Base-by-base conservation (phyloP, 345 rosid genomes). In the Garcia nutans region DNA sequence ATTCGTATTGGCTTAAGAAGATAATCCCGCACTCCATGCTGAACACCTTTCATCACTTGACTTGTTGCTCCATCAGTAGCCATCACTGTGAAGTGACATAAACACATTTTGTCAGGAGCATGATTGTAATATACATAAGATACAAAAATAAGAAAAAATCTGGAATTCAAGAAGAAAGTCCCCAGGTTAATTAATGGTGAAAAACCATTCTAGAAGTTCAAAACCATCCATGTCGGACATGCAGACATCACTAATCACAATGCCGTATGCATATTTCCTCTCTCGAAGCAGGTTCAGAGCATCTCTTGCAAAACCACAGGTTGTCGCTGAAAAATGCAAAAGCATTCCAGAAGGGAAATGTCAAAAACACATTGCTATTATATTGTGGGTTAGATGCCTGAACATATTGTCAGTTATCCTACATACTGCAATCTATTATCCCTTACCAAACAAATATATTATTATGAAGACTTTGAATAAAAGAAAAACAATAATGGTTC, bases 211-310 rank as follows among this genome's bases (percentile, higher is more conserved):
- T 8, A 96, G 92, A 72, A 96, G 98, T 71, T 90, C 91, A 76
- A 96, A 96, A 4, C 98, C 99, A 59, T 96, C 97, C 99, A 95
- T 95, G 85, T 95, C 99, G 16, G 99, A 98, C 99, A 95, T 95
- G 88, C 91, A 90, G 12, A 95, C 97, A 73, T 91, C 99, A 67
- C 98, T 95, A 72, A 96, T 90, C 54, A 95, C 99, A 56, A 93
- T 96, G 78, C 90, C 99, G 74, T 84, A 95, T n/a, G 93, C 92
- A 57, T 91, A 96, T 78, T 95, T 93, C 85, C 89, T 89, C 74
- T 93, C 96, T 0, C 96, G 94, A 15, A 91, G 94, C 77, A 91
- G 71, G 82, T 58, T 82, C 72, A 95, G 75, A 63, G 99, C 98
- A 42, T 93, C 96, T 84, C 94, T 91, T 70, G 99, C 99, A 74